phyloP scores from a whole-genome alignment of 495 filamentous ascomycete genomes.

The Hypoxylon intermedium region DNA sequence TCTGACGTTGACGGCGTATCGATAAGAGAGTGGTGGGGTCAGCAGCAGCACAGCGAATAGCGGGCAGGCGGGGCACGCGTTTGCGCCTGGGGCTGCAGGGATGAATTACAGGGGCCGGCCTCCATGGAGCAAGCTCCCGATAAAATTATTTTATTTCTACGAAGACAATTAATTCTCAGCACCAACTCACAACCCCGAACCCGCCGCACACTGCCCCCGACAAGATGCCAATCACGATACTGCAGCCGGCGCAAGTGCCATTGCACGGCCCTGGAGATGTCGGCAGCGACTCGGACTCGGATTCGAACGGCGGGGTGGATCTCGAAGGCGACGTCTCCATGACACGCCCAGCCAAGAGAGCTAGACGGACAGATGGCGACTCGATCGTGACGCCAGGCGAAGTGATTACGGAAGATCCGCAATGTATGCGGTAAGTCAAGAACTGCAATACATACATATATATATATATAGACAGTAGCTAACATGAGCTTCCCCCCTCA shows the following conservation, averaged over 20 bases:
- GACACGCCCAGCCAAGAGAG: slow-evolving; percentile 38
- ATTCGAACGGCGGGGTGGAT: slow-evolving; percentile 61
- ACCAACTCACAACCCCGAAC: slow-evolving; percentile 1
- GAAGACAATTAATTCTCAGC: neutral
- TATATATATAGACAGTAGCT: neutral
- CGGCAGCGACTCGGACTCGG: slow-evolving; percentile 26
- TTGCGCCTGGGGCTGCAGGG: neutral
- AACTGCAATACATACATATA: neutral
- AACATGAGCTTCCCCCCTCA: slow-evolving; percentile 33
- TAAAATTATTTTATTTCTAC: slow-evolving; percentile 21
- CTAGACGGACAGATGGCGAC: slow-evolving; percentile 41
- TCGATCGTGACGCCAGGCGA: slow-evolving; percentile 88
- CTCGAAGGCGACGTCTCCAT: slow-evolving; percentile 72
- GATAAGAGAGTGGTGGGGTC: slow-evolving; percentile 3
- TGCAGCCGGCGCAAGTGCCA: slow-evolving; percentile 34
- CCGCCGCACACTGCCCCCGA: neutral
- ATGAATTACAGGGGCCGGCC: slow-evolving; percentile 14
- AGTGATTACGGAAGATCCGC: slow-evolving; percentile 83
- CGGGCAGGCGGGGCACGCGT: slow-evolving; percentile 17
- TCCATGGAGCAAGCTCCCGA: slow-evolving; percentile 20
- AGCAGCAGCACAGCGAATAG: neutral
- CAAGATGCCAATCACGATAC: slow-evolving; percentile 44
- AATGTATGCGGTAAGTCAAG: slow-evolving; percentile 86
- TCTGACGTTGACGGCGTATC: slow-evolving; percentile 12
- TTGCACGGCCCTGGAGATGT: slow-evolving; percentile 11